Percentiles rank a stretch among this genome's conserved stretches.
Conservation (phyloP, 2,329 filamentous ascomycete genomes). For the Scleromitrula shiraiana region DNA sequence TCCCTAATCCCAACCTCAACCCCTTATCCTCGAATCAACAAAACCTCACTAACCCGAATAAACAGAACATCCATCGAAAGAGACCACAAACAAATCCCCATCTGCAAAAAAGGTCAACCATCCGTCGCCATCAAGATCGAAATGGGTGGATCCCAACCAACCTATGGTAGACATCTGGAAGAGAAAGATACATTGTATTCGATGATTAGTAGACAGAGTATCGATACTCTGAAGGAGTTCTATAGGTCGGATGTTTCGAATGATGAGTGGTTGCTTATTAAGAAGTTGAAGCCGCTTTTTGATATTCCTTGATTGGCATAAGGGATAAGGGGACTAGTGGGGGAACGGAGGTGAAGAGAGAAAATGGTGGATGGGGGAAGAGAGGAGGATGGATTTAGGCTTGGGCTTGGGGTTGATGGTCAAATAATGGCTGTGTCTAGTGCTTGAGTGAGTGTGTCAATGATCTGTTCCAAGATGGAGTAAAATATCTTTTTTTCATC, state of each 20-base stretch:
- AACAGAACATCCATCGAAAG: conserved; percentile 87
- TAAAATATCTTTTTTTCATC: too few species aligned
- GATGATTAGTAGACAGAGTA: conserved; percentile 76
- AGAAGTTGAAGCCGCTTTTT: conserved; percentile 91
- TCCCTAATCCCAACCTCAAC: background rate
- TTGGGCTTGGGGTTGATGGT: background rate
- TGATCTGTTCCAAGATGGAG: too few species aligned
- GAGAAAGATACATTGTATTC: conserved; percentile 86
- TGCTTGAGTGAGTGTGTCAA: background rate
- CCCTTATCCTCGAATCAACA: background rate
- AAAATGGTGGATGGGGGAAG: background rate
- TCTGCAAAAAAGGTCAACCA: conserved; percentile 96
- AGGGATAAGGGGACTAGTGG: background rate
- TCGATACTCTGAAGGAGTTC: conserved; percentile 93
- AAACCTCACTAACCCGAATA: conserved; percentile 19
- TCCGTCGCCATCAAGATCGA: conserved; percentile 98
- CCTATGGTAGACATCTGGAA: conserved; percentile 91
- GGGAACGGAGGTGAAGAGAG: background rate
- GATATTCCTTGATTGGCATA: conserved; percentile 51
- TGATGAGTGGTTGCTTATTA: conserved; percentile 91
- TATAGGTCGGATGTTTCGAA: conserved; percentile 80
- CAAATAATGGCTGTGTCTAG: background rate
- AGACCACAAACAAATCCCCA: conserved; percentile 87
- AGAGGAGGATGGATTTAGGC: background rate
- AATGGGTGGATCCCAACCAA: conserved; percentile 81